These are phyloP conservation scores for Ajuga chamaepitys DNA, from an alignment of 257 asterid genomes.

Conservation along the genomic window DNA sequence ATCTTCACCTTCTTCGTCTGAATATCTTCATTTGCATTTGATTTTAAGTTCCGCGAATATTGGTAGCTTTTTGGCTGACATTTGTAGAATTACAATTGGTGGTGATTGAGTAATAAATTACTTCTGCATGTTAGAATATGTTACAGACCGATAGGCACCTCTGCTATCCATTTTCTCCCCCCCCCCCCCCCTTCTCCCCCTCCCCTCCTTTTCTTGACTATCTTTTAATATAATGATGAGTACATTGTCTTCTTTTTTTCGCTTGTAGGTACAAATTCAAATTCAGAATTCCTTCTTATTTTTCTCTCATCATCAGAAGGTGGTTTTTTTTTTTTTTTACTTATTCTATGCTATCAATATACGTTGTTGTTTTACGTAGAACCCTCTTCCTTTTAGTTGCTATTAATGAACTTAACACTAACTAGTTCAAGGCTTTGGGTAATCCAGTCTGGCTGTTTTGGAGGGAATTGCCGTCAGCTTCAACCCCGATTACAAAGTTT, in stretches of 20 bases:
- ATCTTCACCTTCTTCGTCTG: constrained; percentile 19
- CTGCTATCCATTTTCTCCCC: not conserved
- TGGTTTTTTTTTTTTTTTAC: constrained; percentile 14
- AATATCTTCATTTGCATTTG: constrained; percentile 7
- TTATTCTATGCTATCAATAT: not conserved
- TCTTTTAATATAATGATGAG: not conserved
- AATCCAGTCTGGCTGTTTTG: constrained; percentile 83
- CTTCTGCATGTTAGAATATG: not conserved
- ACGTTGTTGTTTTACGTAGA: not conserved
- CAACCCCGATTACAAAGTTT: constrained; percentile 80
- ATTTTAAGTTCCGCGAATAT: constrained; percentile 1
- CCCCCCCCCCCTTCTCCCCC: not conserved
- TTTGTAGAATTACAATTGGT: not conserved
- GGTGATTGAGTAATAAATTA: not conserved
- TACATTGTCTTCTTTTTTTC: not conserved
- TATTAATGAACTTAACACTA: constrained; percentile 8
- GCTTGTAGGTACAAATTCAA: constrained; percentile 90
- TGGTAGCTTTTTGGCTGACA: not conserved
- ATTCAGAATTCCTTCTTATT: constrained; percentile 86
- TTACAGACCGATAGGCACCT: not conserved
- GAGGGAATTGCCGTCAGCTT: constrained; percentile 87
- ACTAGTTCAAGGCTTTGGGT: constrained; percentile 14
- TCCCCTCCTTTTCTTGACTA: constrained; percentile 2
- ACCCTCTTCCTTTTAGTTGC: constrained; percentile 8
- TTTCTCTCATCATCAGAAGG: constrained; percentile 96